Conservation (phyloP, 139 green algal species). For the Haematococcus sp. region DNA sequence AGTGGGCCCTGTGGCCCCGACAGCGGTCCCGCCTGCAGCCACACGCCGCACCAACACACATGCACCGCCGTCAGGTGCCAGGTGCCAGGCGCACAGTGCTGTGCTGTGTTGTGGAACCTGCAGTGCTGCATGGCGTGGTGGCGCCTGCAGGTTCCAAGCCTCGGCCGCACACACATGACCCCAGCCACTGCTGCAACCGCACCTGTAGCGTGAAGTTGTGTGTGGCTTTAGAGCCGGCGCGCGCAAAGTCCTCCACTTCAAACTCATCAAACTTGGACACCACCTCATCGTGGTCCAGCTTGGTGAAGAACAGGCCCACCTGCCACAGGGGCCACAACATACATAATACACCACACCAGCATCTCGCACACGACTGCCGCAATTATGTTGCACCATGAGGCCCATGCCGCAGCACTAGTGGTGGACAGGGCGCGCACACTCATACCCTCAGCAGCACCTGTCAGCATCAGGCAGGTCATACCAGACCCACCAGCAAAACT, state of each 20-base stretch:
- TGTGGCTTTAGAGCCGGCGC: constrained; percentile 70
- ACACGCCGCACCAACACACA: not conserved
- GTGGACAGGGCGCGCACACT: too few relatives aligned
- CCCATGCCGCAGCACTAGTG: too few relatives aligned
- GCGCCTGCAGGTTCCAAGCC: too few relatives aligned
- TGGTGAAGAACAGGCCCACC: constrained; percentile 90
- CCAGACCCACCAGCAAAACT: too few relatives aligned
- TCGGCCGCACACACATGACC: too few relatives aligned
- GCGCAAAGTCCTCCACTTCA: constrained; percentile 82
- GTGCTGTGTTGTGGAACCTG: not conserved
- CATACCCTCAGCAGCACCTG: too few relatives aligned
- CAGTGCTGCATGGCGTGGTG: not conserved
- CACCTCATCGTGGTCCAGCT: constrained; percentile 66
- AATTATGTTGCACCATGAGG: too few relatives aligned
- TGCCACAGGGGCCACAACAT: not conserved
- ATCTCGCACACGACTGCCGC: too few relatives aligned
- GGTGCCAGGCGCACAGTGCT: not conserved
- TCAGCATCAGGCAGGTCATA: too few relatives aligned
- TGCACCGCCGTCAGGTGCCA: not conserved
- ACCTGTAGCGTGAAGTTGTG: constrained; percentile 64
- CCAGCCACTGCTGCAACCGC: not conserved
- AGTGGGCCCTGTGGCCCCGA: constrained; percentile 69
- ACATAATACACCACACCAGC: too few relatives aligned
- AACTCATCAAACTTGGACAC: constrained; percentile 47
- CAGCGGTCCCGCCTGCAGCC: constrained; percentile 75